A percentile compares a stretch with the other conserved stretches of the same genome.
Evolutionary conservation across 495 filamentous ascomycete species (phyloP).

Genomic region (Parachaetomium inaequale): DNA sequence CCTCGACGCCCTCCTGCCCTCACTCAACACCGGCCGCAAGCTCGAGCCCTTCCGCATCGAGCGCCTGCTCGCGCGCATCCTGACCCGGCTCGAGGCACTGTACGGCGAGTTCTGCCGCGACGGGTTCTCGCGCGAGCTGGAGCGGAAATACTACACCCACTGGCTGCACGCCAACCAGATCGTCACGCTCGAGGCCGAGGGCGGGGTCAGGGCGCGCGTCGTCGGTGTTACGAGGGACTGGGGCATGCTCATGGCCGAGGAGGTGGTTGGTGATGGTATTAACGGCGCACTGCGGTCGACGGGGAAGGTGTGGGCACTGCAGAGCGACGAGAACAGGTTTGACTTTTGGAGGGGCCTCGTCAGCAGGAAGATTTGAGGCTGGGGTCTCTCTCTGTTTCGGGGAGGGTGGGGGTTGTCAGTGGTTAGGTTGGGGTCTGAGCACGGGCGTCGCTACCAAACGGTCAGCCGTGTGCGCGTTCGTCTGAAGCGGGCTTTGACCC

Average conservation of each 20-base stretch:
- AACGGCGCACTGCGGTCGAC: constrained; percentile 49
- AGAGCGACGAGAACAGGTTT: constrained; percentile 98
- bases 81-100: constrained; percentile 73
- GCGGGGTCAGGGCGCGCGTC: constrained; percentile 71
- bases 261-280: constrained; percentile 65
- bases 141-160: constrained; percentile 73
- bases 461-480: neutral
- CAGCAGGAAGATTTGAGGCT: constrained; percentile 64
- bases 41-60: constrained; percentile 65
- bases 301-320: constrained; percentile 75
- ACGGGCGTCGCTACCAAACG: neutral
- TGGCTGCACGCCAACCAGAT: constrained; percentile 93
- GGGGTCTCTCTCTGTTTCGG: neutral
- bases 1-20: constrained; percentile 64
- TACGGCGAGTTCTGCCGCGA: constrained; percentile 67
- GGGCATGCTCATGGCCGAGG: constrained; percentile 79
- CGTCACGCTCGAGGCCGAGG: constrained; percentile 82
- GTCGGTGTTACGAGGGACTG: constrained; percentile 86
- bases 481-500: neutral
- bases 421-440: neutral
- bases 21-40: constrained; percentile 22
- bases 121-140: constrained; percentile 70
- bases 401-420: neutral
- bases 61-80: constrained; percentile 76
- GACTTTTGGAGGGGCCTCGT: constrained; percentile 93